These are phyloP conservation scores for Boletus tylopilopsis DNA, from an alignment of 768 basidiomycete species.

Conservation along the genomic window DNA sequence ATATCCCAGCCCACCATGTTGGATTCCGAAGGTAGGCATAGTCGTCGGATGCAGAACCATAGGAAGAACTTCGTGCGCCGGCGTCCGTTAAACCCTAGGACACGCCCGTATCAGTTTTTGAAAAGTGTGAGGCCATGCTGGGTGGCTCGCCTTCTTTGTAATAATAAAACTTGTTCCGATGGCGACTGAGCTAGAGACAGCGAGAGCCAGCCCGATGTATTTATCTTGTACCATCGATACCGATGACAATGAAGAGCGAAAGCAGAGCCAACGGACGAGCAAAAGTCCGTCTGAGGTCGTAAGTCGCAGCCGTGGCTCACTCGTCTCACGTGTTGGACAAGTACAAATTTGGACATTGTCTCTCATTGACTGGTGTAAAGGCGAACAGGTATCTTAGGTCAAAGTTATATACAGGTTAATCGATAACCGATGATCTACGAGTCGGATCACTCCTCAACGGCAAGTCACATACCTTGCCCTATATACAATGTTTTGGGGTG, in stretches of 20 bases:
- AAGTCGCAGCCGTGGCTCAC: conserved; percentile 7
- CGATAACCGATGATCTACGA: too few species aligned
- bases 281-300: neutral
- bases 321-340: conserved; percentile 17
- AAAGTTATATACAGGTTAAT: too few species aligned
- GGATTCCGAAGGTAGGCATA: conserved; percentile 85
- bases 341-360: conserved; percentile 13
- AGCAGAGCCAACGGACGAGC: conserved; percentile 6
- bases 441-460: too few species aligned
- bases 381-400: too few species aligned
- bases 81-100: conserved; percentile 86
- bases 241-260: neutral
- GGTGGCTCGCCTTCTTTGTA: conserved; percentile 83
- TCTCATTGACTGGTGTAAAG: too few species aligned
- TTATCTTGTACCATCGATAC: conserved; percentile 80
- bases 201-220: conserved; percentile 89
- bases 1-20: conserved; percentile 97
- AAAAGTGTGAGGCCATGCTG: neutral
- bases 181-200: conserved; percentile 76
- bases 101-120: conserved; percentile 7
- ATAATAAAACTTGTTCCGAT: conserved; percentile 98
- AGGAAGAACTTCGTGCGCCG: conserved; percentile 49
- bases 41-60: conserved; percentile 69
- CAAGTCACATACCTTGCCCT: too few species aligned
- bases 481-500: too few species aligned